These are phyloP conservation scores for Meyerozyma smithsonii DNA, from an alignment of 1,139 yeast genomes.

Conservation along the genomic window DNA sequence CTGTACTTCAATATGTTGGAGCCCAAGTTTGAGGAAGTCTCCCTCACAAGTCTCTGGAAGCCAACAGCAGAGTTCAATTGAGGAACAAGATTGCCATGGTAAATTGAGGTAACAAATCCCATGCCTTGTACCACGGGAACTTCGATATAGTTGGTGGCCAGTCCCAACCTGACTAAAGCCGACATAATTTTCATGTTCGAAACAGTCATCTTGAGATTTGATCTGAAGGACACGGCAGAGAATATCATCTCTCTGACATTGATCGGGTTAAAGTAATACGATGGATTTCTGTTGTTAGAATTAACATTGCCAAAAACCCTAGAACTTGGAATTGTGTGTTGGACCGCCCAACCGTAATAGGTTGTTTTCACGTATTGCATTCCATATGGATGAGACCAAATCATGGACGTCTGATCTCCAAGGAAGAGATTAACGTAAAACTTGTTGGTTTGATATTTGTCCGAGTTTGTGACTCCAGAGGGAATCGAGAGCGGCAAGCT, in stretches of 20 bases:
- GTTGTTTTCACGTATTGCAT: conserved; percentile 46
- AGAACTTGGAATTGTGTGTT: conserved; percentile 55
- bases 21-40: conserved; percentile 36
- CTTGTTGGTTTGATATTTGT: conserved; percentile 74
- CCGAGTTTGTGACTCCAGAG: conserved; percentile 40
- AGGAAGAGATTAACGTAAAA: conserved; percentile 77
- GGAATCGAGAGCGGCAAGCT: conserved; percentile 48
- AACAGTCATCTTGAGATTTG: conserved; percentile 7
- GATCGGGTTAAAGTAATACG: conserved; percentile 9
- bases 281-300: conserved; percentile 15
- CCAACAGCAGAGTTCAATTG: conserved; percentile 52
- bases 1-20: conserved; percentile 48
- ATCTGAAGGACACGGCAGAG: conserved; percentile 9
- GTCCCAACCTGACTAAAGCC: conserved; percentile 8
- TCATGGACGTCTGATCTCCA: conserved; percentile 55
- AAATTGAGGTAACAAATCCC: conserved; percentile 69
- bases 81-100: conserved; percentile 55
- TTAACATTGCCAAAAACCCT: conserved; percentile 63
- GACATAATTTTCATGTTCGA: conserved; percentile 9
- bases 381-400: conserved; percentile 83
- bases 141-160: conserved; percentile 27
- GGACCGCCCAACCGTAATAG: conserved; percentile 60
- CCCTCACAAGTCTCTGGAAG: conserved; percentile 38
- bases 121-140: conserved; percentile 61
- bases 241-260: conserved; percentile 8